Evolutionary conservation across 371 early-diverging fungal species (phyloP).

Genomic region (Gilbertella persicaria): DNA sequence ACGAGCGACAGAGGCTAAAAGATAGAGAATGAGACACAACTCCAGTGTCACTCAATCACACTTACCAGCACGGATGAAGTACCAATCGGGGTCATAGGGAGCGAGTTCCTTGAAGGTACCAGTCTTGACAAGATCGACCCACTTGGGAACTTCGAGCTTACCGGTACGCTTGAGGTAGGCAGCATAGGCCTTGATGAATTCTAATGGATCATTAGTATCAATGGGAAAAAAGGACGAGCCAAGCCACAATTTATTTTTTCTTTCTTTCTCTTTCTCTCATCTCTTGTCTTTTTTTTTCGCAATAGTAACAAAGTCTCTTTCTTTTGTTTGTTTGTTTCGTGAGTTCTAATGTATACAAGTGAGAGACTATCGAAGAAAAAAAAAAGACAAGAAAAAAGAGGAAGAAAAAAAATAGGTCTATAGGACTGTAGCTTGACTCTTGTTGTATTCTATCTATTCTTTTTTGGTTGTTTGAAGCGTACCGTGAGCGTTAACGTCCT

Average conservation of each 20-base stretch:
- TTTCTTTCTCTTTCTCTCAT: neutral
- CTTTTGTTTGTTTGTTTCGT: too few species aligned
- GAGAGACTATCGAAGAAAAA: neutral
- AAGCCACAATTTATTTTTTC: conserved; percentile 17
- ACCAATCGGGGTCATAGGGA: conserved; percentile 98
- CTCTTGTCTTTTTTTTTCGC: neutral
- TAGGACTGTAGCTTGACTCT: neutral
- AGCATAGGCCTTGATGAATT: conserved; percentile 95
- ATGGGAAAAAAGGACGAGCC: conserved; percentile 9
- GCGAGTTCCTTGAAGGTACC: conserved; percentile 93
- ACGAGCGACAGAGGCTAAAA: conserved; percentile 94
- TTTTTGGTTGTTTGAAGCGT: conserved; percentile 16
- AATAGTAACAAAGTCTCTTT: neutral
- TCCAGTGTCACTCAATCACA: too few species aligned
- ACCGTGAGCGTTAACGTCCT: conserved; percentile 92
- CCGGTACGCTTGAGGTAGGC: conserved; percentile 96
- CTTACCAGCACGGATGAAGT: conserved; percentile 93
- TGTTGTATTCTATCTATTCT: neutral
- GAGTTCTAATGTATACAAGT: too few species aligned
- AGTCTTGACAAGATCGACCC: conserved; percentile 97
- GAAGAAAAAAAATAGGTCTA: too few species aligned
- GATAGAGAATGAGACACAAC: too few species aligned
- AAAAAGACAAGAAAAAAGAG: too few species aligned
- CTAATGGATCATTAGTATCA: conserved; percentile 14
- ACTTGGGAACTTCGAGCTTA: conserved; percentile 96